Evolutionary conservation across 495 filamentous ascomycete species (phyloP).

Genomic region (Amniculicola lignicola): DNA sequence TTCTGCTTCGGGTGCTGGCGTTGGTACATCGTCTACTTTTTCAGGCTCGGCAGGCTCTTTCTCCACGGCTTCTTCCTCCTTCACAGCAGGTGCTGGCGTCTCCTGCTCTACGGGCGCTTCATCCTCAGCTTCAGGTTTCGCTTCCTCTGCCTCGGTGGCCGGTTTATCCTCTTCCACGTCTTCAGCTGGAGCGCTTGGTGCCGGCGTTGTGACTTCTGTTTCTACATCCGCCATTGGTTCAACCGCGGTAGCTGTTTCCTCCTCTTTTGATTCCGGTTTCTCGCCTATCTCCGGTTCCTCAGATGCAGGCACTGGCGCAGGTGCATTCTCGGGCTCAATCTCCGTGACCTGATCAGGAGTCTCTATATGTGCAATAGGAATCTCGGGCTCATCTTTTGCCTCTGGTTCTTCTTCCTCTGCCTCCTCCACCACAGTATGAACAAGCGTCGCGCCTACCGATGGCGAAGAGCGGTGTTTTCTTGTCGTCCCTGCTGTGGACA

Average conservation of each 20-base stretch:
- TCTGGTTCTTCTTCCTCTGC: conserved; percentile 34
- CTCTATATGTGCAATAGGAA: background rate
- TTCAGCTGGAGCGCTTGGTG: conserved; percentile 1
- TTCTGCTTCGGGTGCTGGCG: background rate
- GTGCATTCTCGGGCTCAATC: background rate
- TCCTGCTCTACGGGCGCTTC: background rate
- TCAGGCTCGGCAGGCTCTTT: conserved; percentile 13
- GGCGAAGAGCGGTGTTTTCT: conserved; percentile 31
- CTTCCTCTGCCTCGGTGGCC: background rate
- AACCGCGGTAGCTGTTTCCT: background rate
- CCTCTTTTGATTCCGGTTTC: background rate
- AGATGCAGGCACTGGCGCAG: background rate
- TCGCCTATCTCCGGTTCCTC: conserved; percentile 8
- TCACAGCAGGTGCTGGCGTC: background rate
- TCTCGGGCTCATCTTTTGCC: background rate
- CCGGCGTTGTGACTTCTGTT: background rate
- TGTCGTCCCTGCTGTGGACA: conserved; percentile 27
- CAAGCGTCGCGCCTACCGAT: conserved; percentile 25
- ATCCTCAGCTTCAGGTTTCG: conserved; percentile 5
- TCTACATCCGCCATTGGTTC: background rate
- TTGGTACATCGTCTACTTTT: background rate
- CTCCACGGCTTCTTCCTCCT: conserved; percentile 5
- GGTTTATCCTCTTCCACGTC: background rate
- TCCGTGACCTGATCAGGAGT: background rate
- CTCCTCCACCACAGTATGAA: conserved; percentile 35